Evolutionary conservation across 768 basidiomycete species (phyloP), one percentile per base, ranked within the genome.

Genomic region (Clavulina sp.): DNA sequence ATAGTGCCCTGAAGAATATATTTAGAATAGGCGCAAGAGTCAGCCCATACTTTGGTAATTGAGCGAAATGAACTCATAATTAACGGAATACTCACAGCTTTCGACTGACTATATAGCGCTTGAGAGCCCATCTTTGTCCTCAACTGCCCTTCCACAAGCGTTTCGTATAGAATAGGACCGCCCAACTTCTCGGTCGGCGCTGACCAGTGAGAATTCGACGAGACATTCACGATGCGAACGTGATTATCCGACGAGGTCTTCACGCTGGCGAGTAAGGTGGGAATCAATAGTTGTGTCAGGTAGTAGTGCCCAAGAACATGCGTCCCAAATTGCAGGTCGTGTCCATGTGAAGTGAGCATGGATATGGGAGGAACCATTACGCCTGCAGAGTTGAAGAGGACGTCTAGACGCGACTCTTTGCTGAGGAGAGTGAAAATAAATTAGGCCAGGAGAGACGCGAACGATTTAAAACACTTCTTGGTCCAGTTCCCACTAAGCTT

Each of bases 251-350:
- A 23, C 41, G 18, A 51, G 6, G 48, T 49, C 23, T 31, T 49
- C 13, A 29, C 48, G 24, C 16, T 36, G 24, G 7, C 13, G 31
- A 16, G 19, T 23, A 41, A 38, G 23, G 40, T 2, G 18, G 55
- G 49, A 0, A 59, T 41, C 16, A 60, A 54, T 4, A 53, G 48
- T 23, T 21, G 13, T 5, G 43, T 41, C 29, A 60, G 46, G 26
- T 49, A 46, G 44, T 41, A 55, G 47, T 58, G 59, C 7, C 52
- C 52, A 18, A 38, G 33, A 7, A 36, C 52, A 29, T 48, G 49
- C 5, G 63, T 65, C 9, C 65, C 66, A 43, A 66, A 65, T 50
- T 67, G 66, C 0, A 66, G 53, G 52, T 68, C 68, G 49, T 66
- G 66, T 13, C 64, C 58, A 19, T 55, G 24, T 34, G 30, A 19